These are phyloP conservation scores for Boletus rex-veris DNA, from an alignment of 768 basidiomycete species.

Conservation along the genomic window DNA sequence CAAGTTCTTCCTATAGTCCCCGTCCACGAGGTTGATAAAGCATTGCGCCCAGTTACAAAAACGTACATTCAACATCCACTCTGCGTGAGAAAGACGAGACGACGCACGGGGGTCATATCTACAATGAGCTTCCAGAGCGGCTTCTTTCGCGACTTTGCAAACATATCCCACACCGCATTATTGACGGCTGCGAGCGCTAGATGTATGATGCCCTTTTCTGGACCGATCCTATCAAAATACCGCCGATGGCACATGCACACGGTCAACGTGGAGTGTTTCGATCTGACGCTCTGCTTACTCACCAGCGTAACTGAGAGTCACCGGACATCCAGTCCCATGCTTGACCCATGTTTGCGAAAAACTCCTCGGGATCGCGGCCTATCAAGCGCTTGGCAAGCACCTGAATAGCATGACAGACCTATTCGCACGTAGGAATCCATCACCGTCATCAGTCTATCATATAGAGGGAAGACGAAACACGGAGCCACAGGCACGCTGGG, in stretches of 20 bases:
- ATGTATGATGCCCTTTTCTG: conserved; percentile 91
- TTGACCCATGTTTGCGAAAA: conserved; percentile 86
- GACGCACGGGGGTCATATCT: conserved; percentile 73
- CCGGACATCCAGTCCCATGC: conserved; percentile 82
- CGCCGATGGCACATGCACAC: background rate
- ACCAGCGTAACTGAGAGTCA: conserved; percentile 89
- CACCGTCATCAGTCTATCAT: background rate
- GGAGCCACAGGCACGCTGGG: background rate
- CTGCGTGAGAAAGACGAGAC: conserved; percentile 6
- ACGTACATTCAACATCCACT: background rate
- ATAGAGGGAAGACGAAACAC: background rate
- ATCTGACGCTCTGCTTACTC: conserved; percentile 28
- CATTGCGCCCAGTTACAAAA: background rate
- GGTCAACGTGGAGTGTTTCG: background rate
- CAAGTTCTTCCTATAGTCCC: conserved; percentile 61
- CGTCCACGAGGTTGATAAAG: conserved; percentile 3
- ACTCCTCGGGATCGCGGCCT: conserved; percentile 73
- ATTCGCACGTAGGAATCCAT: background rate
- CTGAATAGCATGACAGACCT: conserved; percentile 75
- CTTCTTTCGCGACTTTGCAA: conserved; percentile 70
- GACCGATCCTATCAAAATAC: conserved; percentile 61
- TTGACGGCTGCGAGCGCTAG: conserved; percentile 84
- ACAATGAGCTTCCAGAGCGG: conserved; percentile 90
- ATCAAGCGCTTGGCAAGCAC: conserved; percentile 77
- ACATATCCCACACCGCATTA: conserved; percentile 93